Percentiles rank a stretch among this genome's conserved stretches.
phyloP scores from a whole-genome alignment of 495 filamentous ascomycete species.

The Lophiotrema nucula region DNA sequence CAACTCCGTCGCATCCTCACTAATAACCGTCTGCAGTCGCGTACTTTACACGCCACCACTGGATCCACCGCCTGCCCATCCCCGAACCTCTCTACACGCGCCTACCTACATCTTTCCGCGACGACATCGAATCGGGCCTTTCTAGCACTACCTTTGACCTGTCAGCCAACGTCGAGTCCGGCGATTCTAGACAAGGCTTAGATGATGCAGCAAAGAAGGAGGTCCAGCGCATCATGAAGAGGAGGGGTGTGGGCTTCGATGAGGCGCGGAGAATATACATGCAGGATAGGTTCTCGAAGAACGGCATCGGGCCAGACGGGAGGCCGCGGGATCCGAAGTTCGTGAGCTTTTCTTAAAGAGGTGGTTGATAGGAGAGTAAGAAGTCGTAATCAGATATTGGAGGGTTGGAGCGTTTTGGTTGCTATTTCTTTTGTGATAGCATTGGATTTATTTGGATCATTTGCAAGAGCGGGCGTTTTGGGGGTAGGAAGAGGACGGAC shows the following conservation, averaged over 20 bases:
- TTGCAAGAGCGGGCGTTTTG: too few relatives aligned
- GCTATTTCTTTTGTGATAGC: too few relatives aligned
- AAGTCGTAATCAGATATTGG: too few relatives aligned
- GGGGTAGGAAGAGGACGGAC: too few relatives aligned
- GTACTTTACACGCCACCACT: conserved; percentile 75
- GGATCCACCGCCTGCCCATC: conserved; percentile 55
- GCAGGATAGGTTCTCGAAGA: conserved; percentile 77
- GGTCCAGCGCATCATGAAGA: conserved; percentile 85
- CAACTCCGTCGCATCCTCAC: conserved; percentile 2
- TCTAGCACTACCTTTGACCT: conserved; percentile 80
- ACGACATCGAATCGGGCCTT: conserved; percentile 82
- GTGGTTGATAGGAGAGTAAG: not conserved
- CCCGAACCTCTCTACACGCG: conserved; percentile 59
- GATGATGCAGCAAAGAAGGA: conserved; percentile 76
- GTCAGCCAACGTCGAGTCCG: conserved; percentile 68
- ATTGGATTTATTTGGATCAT: too few relatives aligned
- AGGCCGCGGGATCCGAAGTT: conserved; percentile 90
- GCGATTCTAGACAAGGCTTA: conserved; percentile 74
- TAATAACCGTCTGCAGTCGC: conserved; percentile 52
- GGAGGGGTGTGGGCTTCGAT: conserved; percentile 73
- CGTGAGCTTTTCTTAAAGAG: conserved; percentile 76
- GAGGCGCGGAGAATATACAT: conserved; percentile 84
- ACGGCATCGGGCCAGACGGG: conserved; percentile 86
- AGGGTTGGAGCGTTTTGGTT: too few relatives aligned
- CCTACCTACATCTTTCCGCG: conserved; percentile 70